Percentiles rank a stretch among this genome's conserved stretches.
Evolutionary conservation across 2,329 filamentous ascomycete species (phyloP).

Genomic region (Dendryphion nanum): DNA sequence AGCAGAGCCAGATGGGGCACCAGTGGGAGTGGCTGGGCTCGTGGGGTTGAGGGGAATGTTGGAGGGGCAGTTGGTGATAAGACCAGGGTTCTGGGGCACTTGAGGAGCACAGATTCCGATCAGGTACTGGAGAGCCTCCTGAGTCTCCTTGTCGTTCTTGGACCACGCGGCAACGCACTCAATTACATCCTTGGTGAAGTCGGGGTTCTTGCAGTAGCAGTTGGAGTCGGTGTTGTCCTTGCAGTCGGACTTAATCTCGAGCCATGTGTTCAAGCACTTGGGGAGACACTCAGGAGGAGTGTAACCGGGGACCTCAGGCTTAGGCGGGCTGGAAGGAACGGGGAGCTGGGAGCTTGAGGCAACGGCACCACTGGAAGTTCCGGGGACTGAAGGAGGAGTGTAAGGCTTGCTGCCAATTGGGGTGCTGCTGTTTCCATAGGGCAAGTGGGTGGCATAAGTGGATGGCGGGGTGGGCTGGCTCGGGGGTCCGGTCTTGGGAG

Average conservation of each 20-base stretch:
- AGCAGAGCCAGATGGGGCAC: conserved; percentile 12
- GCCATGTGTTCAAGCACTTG: conserved; percentile 88
- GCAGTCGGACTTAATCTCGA: conserved; percentile 67
- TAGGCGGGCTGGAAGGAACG: conserved; percentile 9
- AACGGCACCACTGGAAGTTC: background rate
- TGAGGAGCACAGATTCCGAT: conserved; percentile 84
- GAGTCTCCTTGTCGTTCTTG: conserved; percentile 62
- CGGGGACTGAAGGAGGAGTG: conserved; percentile 2
- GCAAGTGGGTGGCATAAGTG: conserved; percentile 2
- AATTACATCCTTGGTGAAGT: conserved; percentile 78
- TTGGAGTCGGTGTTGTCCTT: conserved; percentile 75
- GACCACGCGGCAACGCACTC: conserved; percentile 76
- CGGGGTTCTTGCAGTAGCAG: conserved; percentile 82
- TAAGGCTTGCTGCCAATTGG: no score
- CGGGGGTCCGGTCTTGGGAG: background rate
- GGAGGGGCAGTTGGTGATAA: conserved; percentile 71
- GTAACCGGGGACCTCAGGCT: conserved; percentile 9
- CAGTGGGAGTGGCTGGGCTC: conserved; percentile 31
- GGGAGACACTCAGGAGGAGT: conserved; percentile 70
- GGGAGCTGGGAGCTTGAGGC: conserved; percentile 1
- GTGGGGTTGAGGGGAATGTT: conserved; percentile 51
- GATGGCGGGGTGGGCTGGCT: conserved; percentile 5
- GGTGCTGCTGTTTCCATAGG: background rate
- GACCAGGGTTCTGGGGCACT: conserved; percentile 75
- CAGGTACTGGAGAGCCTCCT: conserved; percentile 76